These are phyloP conservation scores for Fusarium tjaetaba DNA, from an alignment of 2,329 filamentous ascomycete species.

Conservation along the genomic window DNA sequence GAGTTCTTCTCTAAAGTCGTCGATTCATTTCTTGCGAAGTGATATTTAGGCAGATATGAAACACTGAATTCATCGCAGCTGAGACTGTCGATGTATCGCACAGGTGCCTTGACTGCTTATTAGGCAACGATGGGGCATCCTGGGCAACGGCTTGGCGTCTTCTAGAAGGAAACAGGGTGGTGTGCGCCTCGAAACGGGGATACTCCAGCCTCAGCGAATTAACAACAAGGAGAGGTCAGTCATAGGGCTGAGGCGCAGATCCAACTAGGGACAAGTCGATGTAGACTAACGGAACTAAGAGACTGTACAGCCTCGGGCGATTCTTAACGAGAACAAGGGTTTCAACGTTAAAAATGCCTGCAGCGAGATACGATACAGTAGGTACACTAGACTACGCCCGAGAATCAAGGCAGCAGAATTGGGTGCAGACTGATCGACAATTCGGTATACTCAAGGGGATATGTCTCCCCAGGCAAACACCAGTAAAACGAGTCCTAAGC, in stretches of 20 bases:
- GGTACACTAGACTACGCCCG: background rate
- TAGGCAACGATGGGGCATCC: constrained; percentile 17
- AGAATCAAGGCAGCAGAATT: constrained; percentile 23
- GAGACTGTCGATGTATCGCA: background rate
- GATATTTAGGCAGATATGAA: background rate
- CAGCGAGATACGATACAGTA: background rate
- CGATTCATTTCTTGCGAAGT: background rate
- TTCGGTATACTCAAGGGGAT: constrained; percentile 4
- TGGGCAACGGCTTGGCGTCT: constrained; percentile 6
- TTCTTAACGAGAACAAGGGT: constrained; percentile 4
- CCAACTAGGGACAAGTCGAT: background rate
- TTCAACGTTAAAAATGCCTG: background rate
- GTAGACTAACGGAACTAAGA: background rate
- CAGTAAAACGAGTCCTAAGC: constrained; percentile 7
- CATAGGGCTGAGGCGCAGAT: constrained; percentile 32
- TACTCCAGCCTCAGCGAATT: background rate
- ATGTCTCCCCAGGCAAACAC: background rate
- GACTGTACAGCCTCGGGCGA: constrained; percentile 33
- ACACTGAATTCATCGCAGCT: background rate
- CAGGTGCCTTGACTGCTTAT: constrained; percentile 3
- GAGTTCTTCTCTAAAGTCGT: background rate
- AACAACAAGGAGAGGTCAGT: background rate
- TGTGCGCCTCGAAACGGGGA: constrained; percentile 7
- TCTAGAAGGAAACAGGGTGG: constrained; percentile 26
- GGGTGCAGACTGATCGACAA: constrained; percentile 13